Evolutionary conservation across 1,139 yeast species (phyloP), one percentile per base, ranked within the genome.

Genomic region (Blastobotrys niveus): DNA sequence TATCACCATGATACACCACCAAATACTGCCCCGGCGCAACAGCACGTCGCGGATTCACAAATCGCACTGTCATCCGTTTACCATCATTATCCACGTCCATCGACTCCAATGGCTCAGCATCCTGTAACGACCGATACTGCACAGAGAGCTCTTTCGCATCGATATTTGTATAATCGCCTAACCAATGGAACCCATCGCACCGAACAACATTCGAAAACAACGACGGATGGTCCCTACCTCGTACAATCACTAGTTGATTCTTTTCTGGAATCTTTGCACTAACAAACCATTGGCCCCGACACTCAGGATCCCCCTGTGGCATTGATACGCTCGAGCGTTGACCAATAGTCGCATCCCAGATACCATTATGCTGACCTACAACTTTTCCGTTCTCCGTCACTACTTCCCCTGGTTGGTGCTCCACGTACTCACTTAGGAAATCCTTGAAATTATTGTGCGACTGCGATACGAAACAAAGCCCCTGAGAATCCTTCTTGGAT

Each of bases 291-390:
- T 76, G 71, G 0, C 98, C 98, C 38, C 75, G 70, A 52, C 76
- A 80, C 7, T 64, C 60, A 0, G 91, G 93, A 54, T 81, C 78
- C 0, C 88, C 91, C 58, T 89, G 96, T 0, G 96, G 96, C 83
- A 88, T 75, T 2, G 85, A 73, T 2, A 87, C 64, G 0, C 95
- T 82, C 26, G 80, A 71, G 51, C 80, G 76, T 64, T 91, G 98
- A 1, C 98, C 98, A 22, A 91, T 79, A 0, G 99, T 91, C 14
- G 88, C 93, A 46, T 84, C 80, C 97, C 98, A 93, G 20, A 93
- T 61, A 0, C 98, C 99, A 35, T 73, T 67, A 59, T 89, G 96
- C 42, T 65, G 60, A 0, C 96, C 97, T 77, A 94, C 88, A 1
- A 82, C 72, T 43, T 65, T 68, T 3, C 93, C 94, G 21, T 62